Percentiles rank a stretch among this genome's conserved stretches.
These are phyloP conservation scores for Silene conica DNA, from an alignment of 148 eudicot genomes.

Conservation along the genomic window DNA sequence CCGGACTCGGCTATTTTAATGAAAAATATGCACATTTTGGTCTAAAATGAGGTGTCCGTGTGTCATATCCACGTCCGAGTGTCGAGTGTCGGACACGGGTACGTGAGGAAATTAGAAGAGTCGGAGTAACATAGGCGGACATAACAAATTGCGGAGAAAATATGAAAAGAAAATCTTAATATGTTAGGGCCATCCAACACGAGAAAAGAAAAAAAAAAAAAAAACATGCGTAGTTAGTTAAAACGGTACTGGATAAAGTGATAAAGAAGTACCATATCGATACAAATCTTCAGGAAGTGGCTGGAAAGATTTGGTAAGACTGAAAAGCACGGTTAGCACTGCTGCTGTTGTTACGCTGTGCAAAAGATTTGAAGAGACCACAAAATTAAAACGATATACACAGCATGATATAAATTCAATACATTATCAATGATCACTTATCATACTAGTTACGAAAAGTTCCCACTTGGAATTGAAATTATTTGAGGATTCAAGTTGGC, in stretches of 20 bases:
- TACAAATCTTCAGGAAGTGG: constrained; percentile 81
- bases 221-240: too few relatives aligned
- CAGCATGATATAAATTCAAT: not conserved
- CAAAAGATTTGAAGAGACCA: constrained; percentile 3
- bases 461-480: too few relatives aligned
- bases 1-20: too few relatives aligned
- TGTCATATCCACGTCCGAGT: too few relatives aligned
- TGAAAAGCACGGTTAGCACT: constrained; percentile 69
- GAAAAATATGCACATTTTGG: too few relatives aligned
- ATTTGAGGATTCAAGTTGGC: too few relatives aligned
- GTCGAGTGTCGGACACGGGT: too few relatives aligned
- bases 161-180: not conserved
- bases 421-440: not conserved
- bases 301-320: constrained; percentile 61
- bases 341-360: constrained; percentile 65
- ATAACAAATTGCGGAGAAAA: not conserved
- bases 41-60: too few relatives aligned
- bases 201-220: too few relatives aligned
- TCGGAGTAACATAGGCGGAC: too few relatives aligned
- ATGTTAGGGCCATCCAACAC: not conserved
- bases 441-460: not conserved
- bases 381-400: not conserved
- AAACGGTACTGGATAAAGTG: not conserved
- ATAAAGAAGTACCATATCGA: constrained; percentile 63
- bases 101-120: too few relatives aligned